Base-by-base conservation (phyloP, 306 rosid genomes). In the Cucumis cinereus region DNA sequence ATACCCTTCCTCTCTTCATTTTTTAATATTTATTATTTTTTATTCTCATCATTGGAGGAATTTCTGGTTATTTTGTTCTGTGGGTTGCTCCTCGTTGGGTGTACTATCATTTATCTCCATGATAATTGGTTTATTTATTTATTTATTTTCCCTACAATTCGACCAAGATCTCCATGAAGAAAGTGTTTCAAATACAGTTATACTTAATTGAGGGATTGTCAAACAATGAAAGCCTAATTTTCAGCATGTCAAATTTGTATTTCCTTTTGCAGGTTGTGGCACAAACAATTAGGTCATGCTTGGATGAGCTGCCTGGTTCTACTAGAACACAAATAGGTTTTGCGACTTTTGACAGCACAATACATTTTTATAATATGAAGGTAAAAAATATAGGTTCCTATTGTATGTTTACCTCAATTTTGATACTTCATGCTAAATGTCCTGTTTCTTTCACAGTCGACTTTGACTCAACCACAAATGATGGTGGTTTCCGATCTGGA, bases 321-420 rank as follows among this genome's bases (percentile, higher is more conserved):
- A 95, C 99, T 54, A 84, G 98, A 84, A 95, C 99, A 24, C 99
- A 95, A 85, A 92, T 95, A 80, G 99, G 99, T 71, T 95, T 92
- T 84, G 98, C 98, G 77, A 95, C 99, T 82, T 95, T 88, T 83
- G 98, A 95, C 88, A 90, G 99, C 86, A 84, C 99, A 20, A 83
- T 95, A 78, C 99, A 95, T 87, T 95, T 95, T 83, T 95, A 92
- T 83, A 95, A 95, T 68, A 82, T 95, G 98, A 95, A 95, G 97
- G 99, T 87, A 82, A 74, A 84, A 35, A 60, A 55, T 78, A 77
- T 61, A 62, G 73, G 73, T 80, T 77, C 43, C 74, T 53, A 15
- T 56, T 45, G 54, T 23, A 75, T 80, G 61, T 71, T 73, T 71
- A 22, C 58, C 47, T 59, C n/a, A 47, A 60, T 20, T 53, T 79